phyloP scores from a whole-genome alignment of 73 alveolate genomes.

The Paramecium sonneborni region DNA sequence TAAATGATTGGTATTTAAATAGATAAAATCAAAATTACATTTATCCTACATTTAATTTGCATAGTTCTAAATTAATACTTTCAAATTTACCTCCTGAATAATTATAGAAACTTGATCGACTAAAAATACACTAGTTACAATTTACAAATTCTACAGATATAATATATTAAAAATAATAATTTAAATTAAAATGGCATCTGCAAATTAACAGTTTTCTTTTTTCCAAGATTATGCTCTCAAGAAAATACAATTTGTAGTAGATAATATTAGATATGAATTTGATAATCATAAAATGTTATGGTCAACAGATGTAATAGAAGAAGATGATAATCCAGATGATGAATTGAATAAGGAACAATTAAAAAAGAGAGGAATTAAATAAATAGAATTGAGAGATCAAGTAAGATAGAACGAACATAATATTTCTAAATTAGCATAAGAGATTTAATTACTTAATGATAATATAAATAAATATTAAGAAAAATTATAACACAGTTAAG shows the following conservation, averaged over 20 bases:
- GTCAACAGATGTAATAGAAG: not conserved
- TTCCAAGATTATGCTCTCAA: not conserved
- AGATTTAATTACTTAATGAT: not conserved
- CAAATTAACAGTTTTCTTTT: not conserved
- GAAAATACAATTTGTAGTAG: not conserved
- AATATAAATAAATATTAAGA: conserved; percentile 8
- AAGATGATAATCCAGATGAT: not conserved
- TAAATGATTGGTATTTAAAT: not conserved
- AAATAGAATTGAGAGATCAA: not conserved
- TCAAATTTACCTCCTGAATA: too few species aligned
- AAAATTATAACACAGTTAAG: not conserved
- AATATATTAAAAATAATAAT: too few species aligned
- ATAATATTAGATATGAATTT: not conserved
- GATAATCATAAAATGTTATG: not conserved
- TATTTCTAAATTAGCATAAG: not conserved
- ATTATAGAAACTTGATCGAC: too few species aligned
- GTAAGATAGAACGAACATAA: not conserved
- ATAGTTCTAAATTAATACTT: too few species aligned
- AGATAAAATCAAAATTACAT: not conserved
- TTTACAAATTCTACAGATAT: too few species aligned
- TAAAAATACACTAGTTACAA: too few species aligned
- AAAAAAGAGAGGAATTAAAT: not conserved
- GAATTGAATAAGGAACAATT: not conserved
- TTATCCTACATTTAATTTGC: not conserved
- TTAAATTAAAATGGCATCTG: not conserved